phyloP scores from a whole-genome alignment of 2,329 filamentous ascomycete species.

The Plenodomus tracheiphilus region DNA sequence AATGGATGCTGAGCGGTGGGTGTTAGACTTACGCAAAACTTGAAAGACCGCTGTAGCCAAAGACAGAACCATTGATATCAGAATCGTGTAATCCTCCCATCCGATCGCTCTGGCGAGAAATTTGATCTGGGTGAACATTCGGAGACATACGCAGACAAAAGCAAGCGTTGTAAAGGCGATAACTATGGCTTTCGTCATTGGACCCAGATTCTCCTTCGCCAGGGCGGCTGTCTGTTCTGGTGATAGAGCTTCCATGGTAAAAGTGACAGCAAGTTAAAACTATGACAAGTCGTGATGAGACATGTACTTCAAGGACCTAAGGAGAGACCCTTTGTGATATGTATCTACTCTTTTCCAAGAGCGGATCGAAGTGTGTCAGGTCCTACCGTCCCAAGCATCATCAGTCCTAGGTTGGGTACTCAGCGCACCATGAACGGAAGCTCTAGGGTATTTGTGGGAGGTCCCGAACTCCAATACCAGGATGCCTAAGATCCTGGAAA shows the following conservation, averaged over 20 bases:
- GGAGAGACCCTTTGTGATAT: neutral
- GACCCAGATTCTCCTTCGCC: constrained; percentile 19
- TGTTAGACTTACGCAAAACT: constrained; percentile 18
- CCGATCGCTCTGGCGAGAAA: constrained; percentile 14
- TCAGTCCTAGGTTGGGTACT: too few relatives aligned
- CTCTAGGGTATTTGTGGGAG: too few relatives aligned
- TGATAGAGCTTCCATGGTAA: constrained; percentile 17
- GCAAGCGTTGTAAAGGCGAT: constrained; percentile 24
- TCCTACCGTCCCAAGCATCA: too few relatives aligned
- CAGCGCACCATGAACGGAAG: too few relatives aligned
- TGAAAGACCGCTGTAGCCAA: constrained; percentile 14
- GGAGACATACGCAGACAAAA: constrained; percentile 22
- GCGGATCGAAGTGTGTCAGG: neutral
- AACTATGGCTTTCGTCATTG: constrained; percentile 17
- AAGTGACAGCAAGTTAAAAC: neutral
- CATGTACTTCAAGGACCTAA: neutral
- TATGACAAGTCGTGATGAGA: neutral
- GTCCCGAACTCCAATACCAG: too few relatives aligned
- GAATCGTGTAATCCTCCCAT: constrained; percentile 29
- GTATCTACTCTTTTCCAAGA: neutral
- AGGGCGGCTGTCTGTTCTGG: constrained; percentile 21
- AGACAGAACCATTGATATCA: constrained; percentile 19
- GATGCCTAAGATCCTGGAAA: too few relatives aligned
- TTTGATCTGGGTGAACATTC: constrained; percentile 24
- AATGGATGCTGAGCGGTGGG: neutral